Evolutionary conservation across 495 filamentous ascomycete species (phyloP).

Genomic region (Aspergillus coremiiformis): DNA sequence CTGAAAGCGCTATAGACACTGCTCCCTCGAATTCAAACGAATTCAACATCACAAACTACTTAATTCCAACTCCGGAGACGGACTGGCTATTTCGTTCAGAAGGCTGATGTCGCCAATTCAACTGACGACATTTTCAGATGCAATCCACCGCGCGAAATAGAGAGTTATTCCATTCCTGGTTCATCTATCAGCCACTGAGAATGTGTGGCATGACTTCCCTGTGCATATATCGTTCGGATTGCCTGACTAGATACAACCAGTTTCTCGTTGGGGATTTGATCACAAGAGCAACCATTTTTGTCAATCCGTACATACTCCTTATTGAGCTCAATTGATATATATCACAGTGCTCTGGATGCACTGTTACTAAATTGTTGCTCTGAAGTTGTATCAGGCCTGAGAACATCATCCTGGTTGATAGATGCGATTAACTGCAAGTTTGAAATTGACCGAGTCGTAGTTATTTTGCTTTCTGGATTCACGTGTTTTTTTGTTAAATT

Average conservation of each 20-base stretch:
- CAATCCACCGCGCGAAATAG: not conserved
- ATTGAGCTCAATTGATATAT: too few species aligned
- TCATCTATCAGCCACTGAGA: not conserved
- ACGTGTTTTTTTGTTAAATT: too few species aligned
- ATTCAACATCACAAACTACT: conserved; percentile 44
- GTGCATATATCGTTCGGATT: not conserved
- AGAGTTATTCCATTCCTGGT: not conserved
- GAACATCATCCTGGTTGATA: too few species aligned
- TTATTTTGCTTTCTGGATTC: too few species aligned
- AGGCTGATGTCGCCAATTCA: conserved; percentile 14
- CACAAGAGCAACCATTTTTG: too few species aligned
- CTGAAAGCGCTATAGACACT: conserved; percentile 23
- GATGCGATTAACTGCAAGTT: too few species aligned
- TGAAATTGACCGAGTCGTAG: too few species aligned
- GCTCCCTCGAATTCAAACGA: conserved; percentile 29
- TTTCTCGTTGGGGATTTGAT: not conserved
- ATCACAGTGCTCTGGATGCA: too few species aligned
- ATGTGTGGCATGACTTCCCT: not conserved
- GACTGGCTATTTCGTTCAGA: conserved; percentile 40
- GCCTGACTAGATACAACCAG: not conserved
- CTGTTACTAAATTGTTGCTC: too few species aligned
- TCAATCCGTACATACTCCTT: too few species aligned
- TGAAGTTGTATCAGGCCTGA: too few species aligned
- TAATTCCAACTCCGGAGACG: conserved; percentile 41
- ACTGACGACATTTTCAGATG: not conserved